phyloP scores from a whole-genome alignment of 2,329 filamentous ascomycete species.

The Ascochyta fabae region DNA sequence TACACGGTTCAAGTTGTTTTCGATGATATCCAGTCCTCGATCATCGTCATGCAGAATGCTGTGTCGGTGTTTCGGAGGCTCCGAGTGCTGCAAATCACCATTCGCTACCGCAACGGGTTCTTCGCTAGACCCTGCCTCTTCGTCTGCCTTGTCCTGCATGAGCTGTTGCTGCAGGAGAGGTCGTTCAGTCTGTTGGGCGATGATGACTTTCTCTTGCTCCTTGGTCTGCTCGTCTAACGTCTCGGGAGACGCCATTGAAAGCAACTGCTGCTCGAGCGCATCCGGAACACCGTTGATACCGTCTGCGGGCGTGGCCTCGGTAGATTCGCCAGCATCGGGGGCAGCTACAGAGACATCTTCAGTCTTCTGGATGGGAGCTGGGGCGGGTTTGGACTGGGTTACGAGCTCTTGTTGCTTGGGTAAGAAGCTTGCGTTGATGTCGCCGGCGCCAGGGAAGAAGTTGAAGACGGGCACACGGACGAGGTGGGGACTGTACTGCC shows the following conservation, averaged over 20 bases:
- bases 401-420: constrained; percentile 69
- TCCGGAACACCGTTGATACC: constrained; percentile 56
- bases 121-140: constrained; percentile 61
- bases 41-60: constrained; percentile 89
- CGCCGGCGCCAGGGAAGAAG: constrained; percentile 96
- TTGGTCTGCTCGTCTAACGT: constrained; percentile 79
- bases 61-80: constrained; percentile 63
- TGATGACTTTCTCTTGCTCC: constrained; percentile 85
- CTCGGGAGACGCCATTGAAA: constrained; percentile 76
- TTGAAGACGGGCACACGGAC: constrained; percentile 96
- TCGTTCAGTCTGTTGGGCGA: constrained; percentile 86
- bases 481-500: constrained; percentile 90
- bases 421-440: constrained; percentile 97
- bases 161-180: constrained; percentile 93
- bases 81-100: constrained; percentile 43
- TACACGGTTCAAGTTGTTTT: constrained; percentile 75
- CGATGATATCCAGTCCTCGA: constrained; percentile 77
- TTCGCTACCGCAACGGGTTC: constrained; percentile 50
- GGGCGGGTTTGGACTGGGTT: constrained; percentile 31
- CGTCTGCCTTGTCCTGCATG: constrained; percentile 83
- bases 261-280: constrained; percentile 74
- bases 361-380: constrained; percentile 23
- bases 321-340: constrained; percentile 32
- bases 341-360: constrained; percentile 25
- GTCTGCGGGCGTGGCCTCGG: constrained; percentile 24